phyloP scores from a whole-genome alignment of 2,329 filamentous ascomycete genomes.

The Trichoderma koningii region DNA sequence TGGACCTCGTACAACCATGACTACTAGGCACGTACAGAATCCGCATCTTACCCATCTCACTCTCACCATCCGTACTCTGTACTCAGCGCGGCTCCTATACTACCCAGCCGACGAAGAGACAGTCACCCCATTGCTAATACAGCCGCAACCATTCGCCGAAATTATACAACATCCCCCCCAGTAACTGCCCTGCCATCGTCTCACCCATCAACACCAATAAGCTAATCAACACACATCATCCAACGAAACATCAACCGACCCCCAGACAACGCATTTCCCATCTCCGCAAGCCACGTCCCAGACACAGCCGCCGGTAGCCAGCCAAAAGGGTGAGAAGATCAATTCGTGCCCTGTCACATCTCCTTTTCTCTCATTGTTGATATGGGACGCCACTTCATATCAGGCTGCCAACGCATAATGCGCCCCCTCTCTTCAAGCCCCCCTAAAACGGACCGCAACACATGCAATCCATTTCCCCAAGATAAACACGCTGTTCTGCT shows the following conservation, averaged over 20 bases:
- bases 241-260: not conserved
- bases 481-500: too few relatives aligned
- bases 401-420: constrained; percentile 11
- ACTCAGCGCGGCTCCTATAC: not conserved
- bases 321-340: not conserved
- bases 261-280: not conserved
- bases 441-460: not conserved
- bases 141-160: not conserved
- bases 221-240: not conserved
- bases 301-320: too few relatives aligned
- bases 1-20: not conserved
- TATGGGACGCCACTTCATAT: constrained; percentile 5
- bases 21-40: not conserved
- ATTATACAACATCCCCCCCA: not conserved
- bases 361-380: not conserved
- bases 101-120: not conserved
- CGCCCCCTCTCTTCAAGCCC: not conserved
- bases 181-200: not conserved
- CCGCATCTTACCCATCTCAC: not conserved
- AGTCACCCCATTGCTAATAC: not conserved
- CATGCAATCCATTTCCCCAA: too few relatives aligned
- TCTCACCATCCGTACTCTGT: not conserved
- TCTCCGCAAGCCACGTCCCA: not conserved
- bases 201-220: not conserved
- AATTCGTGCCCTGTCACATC: not conserved